Base-by-base conservation (phyloP, 2,329 filamentous ascomycete species). In the Eutypella sp. region DNA sequence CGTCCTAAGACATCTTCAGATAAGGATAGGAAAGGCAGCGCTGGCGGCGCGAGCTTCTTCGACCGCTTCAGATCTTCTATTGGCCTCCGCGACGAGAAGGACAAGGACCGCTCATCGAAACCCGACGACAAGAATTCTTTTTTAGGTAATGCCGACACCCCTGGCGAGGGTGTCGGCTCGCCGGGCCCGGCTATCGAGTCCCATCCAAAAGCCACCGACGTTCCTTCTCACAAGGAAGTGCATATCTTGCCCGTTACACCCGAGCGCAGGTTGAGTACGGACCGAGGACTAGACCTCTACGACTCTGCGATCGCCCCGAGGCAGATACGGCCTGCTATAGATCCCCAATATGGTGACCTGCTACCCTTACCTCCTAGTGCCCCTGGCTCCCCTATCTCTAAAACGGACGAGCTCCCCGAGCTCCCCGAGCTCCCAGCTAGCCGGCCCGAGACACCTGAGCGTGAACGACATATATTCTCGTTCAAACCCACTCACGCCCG, bases 141-240 rank as follows among this genome's bases (percentile, higher is more conserved):
- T 83, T 83, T 84, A 84, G 81, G 68, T 84, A 80, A 78, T 74
- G 78, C 81, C 80, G 80, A 71, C 76, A 84, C 75, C 75, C 72
- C 77, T 79, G 80, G 80, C 80, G 78, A 76, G 73, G 79, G 80
- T 84, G 81, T 71, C 79, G 81, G 81, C 76, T 63, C 77, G 67
- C 73, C 71, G 70, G 72, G 73, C 66, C 72, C 69, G 62, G 72
- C 67, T 52, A 67, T 66, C 57, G 59, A 61, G 56, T 60, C 65
- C 63, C 68, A 64, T 57, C 63, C 67, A 46, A 68, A 75, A 61
- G 73, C 73, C 71, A 65, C 67, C 64, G 70, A 73, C 56, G 59
- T 64, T 67, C 62, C 66, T 50, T 60, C 60, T 55, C 65, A 70
- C 53, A 62, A 67, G 64, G 65, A 69, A 60, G 56, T 51, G 50